Percentiles rank a stretch among this genome's conserved stretches.
These are phyloP conservation scores for Rhododendron simsii DNA, from an alignment of 148 eudicot genomes.

Conservation along the genomic window DNA sequence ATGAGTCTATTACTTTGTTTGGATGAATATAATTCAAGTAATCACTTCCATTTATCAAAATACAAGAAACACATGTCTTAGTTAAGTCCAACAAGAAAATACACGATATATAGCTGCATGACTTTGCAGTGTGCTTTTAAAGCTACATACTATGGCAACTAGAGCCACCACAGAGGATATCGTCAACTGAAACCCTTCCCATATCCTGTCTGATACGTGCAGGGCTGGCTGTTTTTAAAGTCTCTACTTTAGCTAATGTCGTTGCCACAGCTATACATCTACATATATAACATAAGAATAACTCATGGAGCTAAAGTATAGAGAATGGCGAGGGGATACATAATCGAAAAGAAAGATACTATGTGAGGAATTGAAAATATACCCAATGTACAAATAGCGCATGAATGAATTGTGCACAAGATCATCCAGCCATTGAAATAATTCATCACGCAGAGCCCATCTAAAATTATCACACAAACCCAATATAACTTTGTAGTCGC, in stretches of 20 bases:
- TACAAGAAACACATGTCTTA: constrained; percentile 20
- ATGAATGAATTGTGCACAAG: too few species aligned
- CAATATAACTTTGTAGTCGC: too few species aligned
- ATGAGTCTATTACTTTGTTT: not conserved
- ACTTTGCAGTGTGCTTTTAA: constrained; percentile 20
- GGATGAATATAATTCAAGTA: not conserved
- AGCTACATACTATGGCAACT: constrained; percentile 75
- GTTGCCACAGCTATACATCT: constrained; percentile 97
- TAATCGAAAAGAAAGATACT: not conserved
- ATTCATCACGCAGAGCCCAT: too few species aligned
- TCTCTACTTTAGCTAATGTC: constrained; percentile 62
- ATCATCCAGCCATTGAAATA: too few species aligned
- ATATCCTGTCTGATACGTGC: constrained; percentile 76
- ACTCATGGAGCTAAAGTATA: not conserved
- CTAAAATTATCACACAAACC: too few species aligned
- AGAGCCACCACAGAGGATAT: constrained; percentile 87
- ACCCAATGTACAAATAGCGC: too few species aligned
- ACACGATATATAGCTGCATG: not conserved
- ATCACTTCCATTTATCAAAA: not conserved
- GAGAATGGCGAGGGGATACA: not conserved
- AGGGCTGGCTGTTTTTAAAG: constrained; percentile 65
- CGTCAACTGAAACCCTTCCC: constrained; percentile 73
- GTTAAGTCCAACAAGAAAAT: constrained; percentile 16
- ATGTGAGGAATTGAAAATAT: too few species aligned
- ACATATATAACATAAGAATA: constrained; percentile 19